A percentile compares a stretch with the other conserved stretches of the same genome.
These are phyloP conservation scores for Hondaea fermentalgiana DNA, from an alignment of 108 stramenopile genomes.

Conservation along the genomic window DNA sequence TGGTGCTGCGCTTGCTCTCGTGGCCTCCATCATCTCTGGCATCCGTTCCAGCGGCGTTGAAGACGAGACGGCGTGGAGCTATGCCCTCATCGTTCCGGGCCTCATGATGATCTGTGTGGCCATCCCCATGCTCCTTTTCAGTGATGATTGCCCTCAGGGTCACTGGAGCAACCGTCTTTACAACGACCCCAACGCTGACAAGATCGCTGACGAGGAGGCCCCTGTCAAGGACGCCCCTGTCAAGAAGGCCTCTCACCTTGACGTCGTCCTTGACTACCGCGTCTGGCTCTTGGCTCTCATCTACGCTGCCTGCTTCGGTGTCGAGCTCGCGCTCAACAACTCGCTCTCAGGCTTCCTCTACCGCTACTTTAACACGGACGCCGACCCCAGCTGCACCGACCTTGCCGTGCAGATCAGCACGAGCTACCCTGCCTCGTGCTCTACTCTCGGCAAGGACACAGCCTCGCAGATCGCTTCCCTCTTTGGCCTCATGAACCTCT, in stretches of 20 bases:
- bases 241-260: not conserved
- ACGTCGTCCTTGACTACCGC: constrained; percentile 20
- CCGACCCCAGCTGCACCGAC: not conserved
- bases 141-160: constrained; percentile 38
- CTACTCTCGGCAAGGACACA: constrained; percentile 29
- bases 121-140: constrained; percentile 26
- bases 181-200: constrained; percentile 29
- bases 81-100: constrained; percentile 31
- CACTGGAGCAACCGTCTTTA: constrained; percentile 32
- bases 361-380: not conserved
- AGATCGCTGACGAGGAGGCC: constrained; percentile 28
- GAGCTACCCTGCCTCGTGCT: constrained; percentile 26
- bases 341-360: constrained; percentile 2
- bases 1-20: not conserved
- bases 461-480: constrained; percentile 27
- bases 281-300: constrained; percentile 31
- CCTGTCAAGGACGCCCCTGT: not conserved
- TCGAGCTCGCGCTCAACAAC: constrained; percentile 14
- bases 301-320: constrained; percentile 37
- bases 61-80: constrained; percentile 35
- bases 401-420: constrained; percentile 33
- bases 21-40: not conserved
- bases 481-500: constrained; percentile 18
- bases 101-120: constrained; percentile 26
- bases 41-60: not conserved